These are phyloP conservation scores for Colletotrichum plurivorum DNA, from an alignment of 2,329 filamentous ascomycete species.

Conservation along the genomic window DNA sequence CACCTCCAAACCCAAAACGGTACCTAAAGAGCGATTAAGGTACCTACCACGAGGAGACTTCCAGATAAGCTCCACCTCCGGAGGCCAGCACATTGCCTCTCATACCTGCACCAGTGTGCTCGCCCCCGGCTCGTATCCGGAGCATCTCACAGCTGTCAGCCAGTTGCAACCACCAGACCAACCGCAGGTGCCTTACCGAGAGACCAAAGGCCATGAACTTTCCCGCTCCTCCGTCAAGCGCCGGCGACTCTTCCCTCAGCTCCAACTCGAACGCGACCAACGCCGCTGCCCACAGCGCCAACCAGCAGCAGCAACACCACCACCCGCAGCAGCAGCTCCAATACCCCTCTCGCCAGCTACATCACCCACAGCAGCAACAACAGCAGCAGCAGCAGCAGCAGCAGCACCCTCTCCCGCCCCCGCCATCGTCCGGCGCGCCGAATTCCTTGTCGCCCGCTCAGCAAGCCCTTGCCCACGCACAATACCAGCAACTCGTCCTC, in stretches of 20 bases:
- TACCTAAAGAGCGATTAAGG: constrained; percentile 26
- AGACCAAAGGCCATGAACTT: constrained; percentile 48
- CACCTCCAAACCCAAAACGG: constrained; percentile 38
- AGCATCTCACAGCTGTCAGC: constrained; percentile 36
- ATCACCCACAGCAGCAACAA: constrained; percentile 40
- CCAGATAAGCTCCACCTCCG: constrained; percentile 40
- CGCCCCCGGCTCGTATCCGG: constrained; percentile 27
- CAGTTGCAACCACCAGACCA: constrained; percentile 36
- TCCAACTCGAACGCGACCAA: constrained; percentile 44
- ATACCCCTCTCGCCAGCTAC: constrained; percentile 41
- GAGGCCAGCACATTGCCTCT: constrained; percentile 21
- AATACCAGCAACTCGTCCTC: constrained; percentile 42
- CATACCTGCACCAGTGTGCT: not conserved
- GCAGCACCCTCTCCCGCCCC: constrained; percentile 38
- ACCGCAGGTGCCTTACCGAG: not conserved
- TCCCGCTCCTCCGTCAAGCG: constrained; percentile 46
- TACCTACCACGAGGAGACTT: constrained; percentile 31
- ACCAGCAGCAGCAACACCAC: constrained; percentile 38
- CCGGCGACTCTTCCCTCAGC: constrained; percentile 47
- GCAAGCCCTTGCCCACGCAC: constrained; percentile 38
- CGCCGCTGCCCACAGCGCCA: constrained; percentile 36
- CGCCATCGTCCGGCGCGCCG: constrained; percentile 34
- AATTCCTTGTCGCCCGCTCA: constrained; percentile 41
- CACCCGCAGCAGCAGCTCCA: constrained; percentile 42
- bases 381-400: constrained; percentile 35